Base-by-base conservation (phyloP, 192 early-diverging fungal species). In the Allomyces macrogynus region DNA sequence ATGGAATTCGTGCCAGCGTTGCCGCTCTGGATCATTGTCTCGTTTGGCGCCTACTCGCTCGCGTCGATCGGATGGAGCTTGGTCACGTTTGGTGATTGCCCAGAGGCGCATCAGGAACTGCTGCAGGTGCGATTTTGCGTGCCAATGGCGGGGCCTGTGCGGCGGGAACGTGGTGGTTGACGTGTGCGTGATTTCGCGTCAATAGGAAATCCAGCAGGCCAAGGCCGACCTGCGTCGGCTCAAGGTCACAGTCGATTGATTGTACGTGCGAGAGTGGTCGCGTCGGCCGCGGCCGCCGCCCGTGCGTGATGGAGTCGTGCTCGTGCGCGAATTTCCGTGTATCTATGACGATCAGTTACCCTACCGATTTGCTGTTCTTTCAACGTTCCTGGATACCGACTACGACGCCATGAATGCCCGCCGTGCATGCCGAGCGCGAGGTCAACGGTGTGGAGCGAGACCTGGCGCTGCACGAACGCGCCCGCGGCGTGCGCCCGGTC, bases 41-140 rank as follows among this genome's bases (percentile, higher is more conserved):
- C 81, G 1, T 90, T 95, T 70, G 91, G 92, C 9, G 77, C 89
- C 23, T 94, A 95, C 74, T 87, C 87, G 32, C 82, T 97, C 42
- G 81, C 80, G 42, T 87, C 82, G 69, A 81, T 97, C 63, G 94
- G 94, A 24, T 92, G 84, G 64, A 84, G 86, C 61, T 78, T 97
- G 57, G 68, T 88, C 44, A 90, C 83, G 1, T 97, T 97, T 75
- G 79, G 89, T 23, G 91, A 97, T 69, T 93, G 91, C 74, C 88
- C 91, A 57, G 91, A 90, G 63, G 94, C 92, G 10, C 87, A 88
- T 73, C 72, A 81, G 43, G 87, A 88, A 69, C 81, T 97, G 26
- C 75, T 87, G 77, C 67, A 71, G 74, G 89, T 91, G 82, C 62
- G 69, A n/a, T 63, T n/a, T n/a, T 54, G 26, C 1, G 24, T 67